Base-by-base conservation (phyloP, 306 rosid genomes). In the Fagus crenata region DNA sequence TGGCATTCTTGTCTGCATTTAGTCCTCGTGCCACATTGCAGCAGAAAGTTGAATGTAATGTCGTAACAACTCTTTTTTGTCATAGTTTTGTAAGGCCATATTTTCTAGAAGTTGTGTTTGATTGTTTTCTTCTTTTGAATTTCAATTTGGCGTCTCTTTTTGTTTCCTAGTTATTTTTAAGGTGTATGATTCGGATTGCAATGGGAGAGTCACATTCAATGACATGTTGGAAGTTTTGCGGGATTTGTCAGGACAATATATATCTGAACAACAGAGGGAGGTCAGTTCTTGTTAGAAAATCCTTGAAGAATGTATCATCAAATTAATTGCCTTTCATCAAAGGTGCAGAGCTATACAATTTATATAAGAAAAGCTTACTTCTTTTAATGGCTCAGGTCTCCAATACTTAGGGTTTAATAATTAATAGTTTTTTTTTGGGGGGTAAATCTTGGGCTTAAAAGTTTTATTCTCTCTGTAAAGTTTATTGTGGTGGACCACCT, bases 251-350 rank as follows among this genome's bases (percentile, higher is more conserved):
- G 97, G 97, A 65, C 92, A 89, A 40, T 92, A 77, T 71, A 89
- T 92, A 81, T 87, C 95, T 56, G 91, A 89, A 78, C 81, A 82
- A 77, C 95, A 92, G 85, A 87, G 89, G 78, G 92, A 92, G 97
- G 93, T 87, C 18, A 71, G 73, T 60, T 43, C 39, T 51, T 12
- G 43, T 75, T 67, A 9, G 11, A 58, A 67, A 28, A 33, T 49
- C 61, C 53, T 81, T 65, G 36, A 39, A 40, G 61, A 75, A 37
- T 73, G 67, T 54, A 22, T 6, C 54, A 75, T 80, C 71, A 13
- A 7, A n/a, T n/a, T 58, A 42, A 60, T 28, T 37, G 28, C 71
- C 55, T 39, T 28, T 49, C 67, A 43, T 59, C 4, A 41, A 55
- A 69, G n/a, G 49, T 69, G 17, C 5, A 36, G 17, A 43, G 37